Conservation (phyloP, 129 eudicot genomes). For the Kitagawia praeruptora region DNA sequence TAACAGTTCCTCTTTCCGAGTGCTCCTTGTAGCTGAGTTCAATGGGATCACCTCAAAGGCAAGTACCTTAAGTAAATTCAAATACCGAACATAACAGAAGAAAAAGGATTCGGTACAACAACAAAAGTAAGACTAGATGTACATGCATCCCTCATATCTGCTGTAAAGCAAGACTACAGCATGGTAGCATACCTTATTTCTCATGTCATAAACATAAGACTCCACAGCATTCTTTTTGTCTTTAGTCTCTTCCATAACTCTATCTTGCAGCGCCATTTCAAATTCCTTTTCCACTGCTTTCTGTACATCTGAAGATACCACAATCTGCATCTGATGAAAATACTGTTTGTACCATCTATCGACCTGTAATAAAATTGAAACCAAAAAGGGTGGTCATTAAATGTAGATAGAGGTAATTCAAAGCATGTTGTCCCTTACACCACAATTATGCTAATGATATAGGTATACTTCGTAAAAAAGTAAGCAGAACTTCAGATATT, state of each 20-base stretch:
- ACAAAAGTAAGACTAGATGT: neutral
- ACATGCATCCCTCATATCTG: neutral
- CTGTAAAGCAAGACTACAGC: neutral
- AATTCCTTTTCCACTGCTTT: slow-evolving; percentile 84
- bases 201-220: slow-evolving; percentile 92
- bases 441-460: too few relatives aligned
- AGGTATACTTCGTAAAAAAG: too few relatives aligned
- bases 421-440: too few relatives aligned
- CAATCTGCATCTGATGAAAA: too few relatives aligned
- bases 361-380: too few relatives aligned
- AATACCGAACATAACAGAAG: neutral
- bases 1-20: slow-evolving; percentile 47
- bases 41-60: slow-evolving; percentile 81
- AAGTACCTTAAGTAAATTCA: slow-evolving; percentile 7
- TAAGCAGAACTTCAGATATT: too few relatives aligned
- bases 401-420: too few relatives aligned
- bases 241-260: slow-evolving; percentile 96
- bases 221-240: slow-evolving; percentile 93
- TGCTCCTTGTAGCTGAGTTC: slow-evolving; percentile 78
- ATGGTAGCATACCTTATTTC: slow-evolving; percentile 71
- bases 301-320: slow-evolving; percentile 65
- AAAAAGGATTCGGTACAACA: neutral
- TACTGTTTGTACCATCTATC: too few relatives aligned
- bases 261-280: slow-evolving; percentile 98
- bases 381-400: too few relatives aligned